phyloP scores from a whole-genome alignment of 768 basidiomycete genomes.

The Dioszegia crocea region DNA sequence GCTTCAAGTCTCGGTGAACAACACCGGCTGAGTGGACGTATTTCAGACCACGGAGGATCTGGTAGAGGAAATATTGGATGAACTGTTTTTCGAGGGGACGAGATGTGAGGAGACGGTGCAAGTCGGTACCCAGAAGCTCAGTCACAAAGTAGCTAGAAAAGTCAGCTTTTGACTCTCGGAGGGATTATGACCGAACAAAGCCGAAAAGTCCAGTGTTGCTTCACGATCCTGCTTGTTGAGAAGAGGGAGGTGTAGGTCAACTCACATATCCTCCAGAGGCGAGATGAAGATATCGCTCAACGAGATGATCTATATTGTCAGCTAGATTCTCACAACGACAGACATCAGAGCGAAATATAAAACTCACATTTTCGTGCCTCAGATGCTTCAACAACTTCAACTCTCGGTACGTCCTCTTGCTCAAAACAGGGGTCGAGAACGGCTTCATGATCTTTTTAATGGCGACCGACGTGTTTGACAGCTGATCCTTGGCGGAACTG shows the following conservation, averaged over 20 bases:
- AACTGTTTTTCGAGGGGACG: constrained; percentile 98
- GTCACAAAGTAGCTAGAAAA: constrained; percentile 91
- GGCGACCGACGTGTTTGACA: constrained; percentile 87
- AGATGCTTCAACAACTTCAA: constrained; percentile 97
- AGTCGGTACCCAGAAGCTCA: constrained; percentile 93
- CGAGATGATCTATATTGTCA: constrained; percentile 75
- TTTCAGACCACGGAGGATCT: constrained; percentile 96
- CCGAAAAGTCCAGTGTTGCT: no score
- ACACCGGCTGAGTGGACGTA: constrained; percentile 99
- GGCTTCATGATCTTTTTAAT: constrained; percentile 99
- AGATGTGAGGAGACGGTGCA: constrained; percentile 93
- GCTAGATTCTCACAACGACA: constrained; percentile 1
- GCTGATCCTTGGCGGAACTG: constrained; percentile 91
- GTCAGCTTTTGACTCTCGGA: constrained; percentile 9
- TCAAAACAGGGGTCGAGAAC: constrained; percentile 91
- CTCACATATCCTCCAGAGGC: constrained; percentile 94
- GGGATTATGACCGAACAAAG: no score
- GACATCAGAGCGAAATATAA: not conserved
- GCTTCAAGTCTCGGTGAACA: constrained; percentile 97
- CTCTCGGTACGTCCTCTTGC: constrained; percentile 95
- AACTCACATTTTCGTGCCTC: constrained; percentile 88
- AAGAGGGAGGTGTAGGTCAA: constrained; percentile 10
- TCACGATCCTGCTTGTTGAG: no score
- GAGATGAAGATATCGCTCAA: constrained; percentile 99
- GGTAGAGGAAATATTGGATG: constrained; percentile 99